These are phyloP conservation scores for Penicillium simplicissimum DNA, from an alignment of 495 filamentous ascomycete genomes.

Conservation along the genomic window DNA sequence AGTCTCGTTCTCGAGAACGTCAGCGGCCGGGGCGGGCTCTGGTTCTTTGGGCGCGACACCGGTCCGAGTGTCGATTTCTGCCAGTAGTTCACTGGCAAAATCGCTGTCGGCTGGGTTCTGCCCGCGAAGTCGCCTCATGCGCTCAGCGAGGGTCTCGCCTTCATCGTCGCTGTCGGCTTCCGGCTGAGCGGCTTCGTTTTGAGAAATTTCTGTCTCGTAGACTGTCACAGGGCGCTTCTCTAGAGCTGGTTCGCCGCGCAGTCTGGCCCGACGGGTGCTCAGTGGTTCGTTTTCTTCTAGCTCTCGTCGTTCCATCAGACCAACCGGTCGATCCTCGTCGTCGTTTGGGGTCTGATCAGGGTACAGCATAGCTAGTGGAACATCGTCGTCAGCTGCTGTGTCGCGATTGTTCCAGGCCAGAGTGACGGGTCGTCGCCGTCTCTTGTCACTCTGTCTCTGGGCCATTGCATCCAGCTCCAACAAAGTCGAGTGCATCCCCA, in stretches of 20 bases:
- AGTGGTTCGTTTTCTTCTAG: slow-evolving; percentile 92
- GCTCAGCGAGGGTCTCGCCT: slow-evolving; percentile 77
- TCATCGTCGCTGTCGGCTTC: slow-evolving; percentile 56
- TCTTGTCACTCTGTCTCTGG: slow-evolving; percentile 75
- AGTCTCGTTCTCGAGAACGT: slow-evolving; percentile 69
- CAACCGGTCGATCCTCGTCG: slow-evolving; percentile 69
- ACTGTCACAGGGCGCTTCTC: slow-evolving; percentile 42
- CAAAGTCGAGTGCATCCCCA: slow-evolving; percentile 84
- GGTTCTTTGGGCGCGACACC: slow-evolving; percentile 26
- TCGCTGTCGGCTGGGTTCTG: slow-evolving; percentile 63
- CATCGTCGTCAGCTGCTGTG: slow-evolving; percentile 66
- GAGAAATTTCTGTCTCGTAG: slow-evolving; percentile 29
- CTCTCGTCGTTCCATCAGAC: slow-evolving; percentile 80
- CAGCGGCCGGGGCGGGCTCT: not conserved
- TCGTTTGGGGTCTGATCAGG: slow-evolving; percentile 57
- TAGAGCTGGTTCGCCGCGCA: slow-evolving; percentile 57
- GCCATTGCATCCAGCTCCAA: slow-evolving; percentile 89
- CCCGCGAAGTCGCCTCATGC: slow-evolving; percentile 67
- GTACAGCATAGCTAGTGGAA: slow-evolving; percentile 82
- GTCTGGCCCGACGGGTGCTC: slow-evolving; percentile 72
- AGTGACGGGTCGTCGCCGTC: slow-evolving; percentile 71
- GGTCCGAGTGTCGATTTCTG: slow-evolving; percentile 62
- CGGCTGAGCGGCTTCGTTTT: slow-evolving; percentile 7
- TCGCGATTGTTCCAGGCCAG: slow-evolving; percentile 86
- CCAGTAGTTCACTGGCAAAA: slow-evolving; percentile 78